These are phyloP conservation scores for Triticum urartu DNA, from an alignment of 176 grass and related monocot species.

Conservation along the genomic window DNA sequence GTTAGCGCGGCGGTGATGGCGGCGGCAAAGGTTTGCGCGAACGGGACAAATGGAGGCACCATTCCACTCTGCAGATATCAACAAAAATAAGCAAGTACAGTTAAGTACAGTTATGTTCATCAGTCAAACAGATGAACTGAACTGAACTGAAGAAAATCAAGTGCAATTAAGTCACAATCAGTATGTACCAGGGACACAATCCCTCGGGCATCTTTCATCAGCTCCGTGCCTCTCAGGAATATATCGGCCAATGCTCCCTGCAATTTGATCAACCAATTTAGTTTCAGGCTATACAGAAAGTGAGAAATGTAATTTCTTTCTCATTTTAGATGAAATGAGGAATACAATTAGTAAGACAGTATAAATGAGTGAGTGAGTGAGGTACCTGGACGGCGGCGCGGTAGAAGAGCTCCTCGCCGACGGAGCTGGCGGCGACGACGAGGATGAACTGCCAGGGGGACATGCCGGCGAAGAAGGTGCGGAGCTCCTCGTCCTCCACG, in stretches of 20 bases:
- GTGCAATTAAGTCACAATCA: neutral
- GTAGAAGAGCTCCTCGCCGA: constrained; percentile 94
- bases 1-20: constrained; percentile 89
- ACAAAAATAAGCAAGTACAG: neutral
- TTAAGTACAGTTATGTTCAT: neutral
- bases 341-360: no score
- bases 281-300: neutral
- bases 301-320: neutral
- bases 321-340: neutral
- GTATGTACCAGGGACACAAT: constrained; percentile 69
- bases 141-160: neutral
- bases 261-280: neutral
- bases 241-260: constrained; percentile 84
- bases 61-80: constrained; percentile 59
- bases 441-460: constrained; percentile 94
- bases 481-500: constrained; percentile 95
- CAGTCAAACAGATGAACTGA: no score
- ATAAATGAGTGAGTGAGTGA: no score
- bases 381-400: constrained; percentile 84
- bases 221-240: constrained; percentile 79
- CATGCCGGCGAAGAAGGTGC: constrained; percentile 98
- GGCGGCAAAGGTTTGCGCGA: constrained; percentile 93
- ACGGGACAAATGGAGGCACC: constrained; percentile 81
- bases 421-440: constrained; percentile 77
- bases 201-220: constrained; percentile 86